Percentiles rank a stretch among this genome's conserved stretches.
Evolutionary conservation across 257 asterid species (phyloP).

Genomic region (Jacaranda copaia): DNA sequence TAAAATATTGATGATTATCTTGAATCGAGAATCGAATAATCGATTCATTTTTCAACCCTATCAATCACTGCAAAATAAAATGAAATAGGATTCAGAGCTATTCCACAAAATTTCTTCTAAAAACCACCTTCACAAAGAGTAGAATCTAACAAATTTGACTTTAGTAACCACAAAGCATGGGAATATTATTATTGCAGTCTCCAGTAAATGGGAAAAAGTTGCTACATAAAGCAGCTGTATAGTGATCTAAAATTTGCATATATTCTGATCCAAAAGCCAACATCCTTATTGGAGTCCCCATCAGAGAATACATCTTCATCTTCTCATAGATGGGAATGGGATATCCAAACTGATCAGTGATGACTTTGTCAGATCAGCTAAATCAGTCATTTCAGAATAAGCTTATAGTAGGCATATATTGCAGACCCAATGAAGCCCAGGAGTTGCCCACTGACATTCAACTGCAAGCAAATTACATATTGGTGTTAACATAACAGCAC

Average conservation of each 20-base stretch:
- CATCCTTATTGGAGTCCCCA: constrained; percentile 14
- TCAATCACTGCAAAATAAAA: too few relatives aligned
- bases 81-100: neutral
- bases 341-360: constrained; percentile 24
- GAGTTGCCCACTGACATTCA: constrained; percentile 80
- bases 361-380: constrained; percentile 1
- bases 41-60: too few relatives aligned
- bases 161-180: neutral
- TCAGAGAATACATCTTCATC: neutral
- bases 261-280: constrained; percentile 18
- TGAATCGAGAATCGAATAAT: too few relatives aligned
- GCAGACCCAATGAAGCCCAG: constrained; percentile 85
- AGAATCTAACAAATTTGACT: neutral
- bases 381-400: constrained; percentile 63
- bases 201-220: neutral
- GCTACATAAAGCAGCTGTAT: neutral
- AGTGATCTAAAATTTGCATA: neutral
- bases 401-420: constrained; percentile 75
- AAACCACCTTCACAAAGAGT: neutral
- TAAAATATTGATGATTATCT: too few relatives aligned
- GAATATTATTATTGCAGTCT: neutral
- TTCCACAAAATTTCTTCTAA: constrained; percentile 14
- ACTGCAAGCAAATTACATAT: constrained; percentile 52
- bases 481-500: too few relatives aligned
- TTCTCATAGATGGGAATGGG: constrained; percentile 2